Evolutionary conservation across 805 yeast genomes (phyloP).

Genomic region (Clavispora phyllophila): DNA sequence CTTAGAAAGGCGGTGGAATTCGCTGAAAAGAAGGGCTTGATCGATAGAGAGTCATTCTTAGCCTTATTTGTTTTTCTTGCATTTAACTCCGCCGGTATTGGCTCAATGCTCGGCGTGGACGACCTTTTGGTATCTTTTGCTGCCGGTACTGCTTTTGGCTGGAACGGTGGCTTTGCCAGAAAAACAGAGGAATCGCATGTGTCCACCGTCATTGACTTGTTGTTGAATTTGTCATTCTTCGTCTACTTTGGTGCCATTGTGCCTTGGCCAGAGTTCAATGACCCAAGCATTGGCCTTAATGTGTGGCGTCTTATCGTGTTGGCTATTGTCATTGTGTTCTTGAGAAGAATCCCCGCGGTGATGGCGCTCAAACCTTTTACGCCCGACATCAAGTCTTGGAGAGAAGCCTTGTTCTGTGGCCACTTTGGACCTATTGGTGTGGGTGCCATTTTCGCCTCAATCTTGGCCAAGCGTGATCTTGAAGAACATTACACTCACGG

Average conservation of each 20-base stretch:
- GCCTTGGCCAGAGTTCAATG: constrained; percentile 81
- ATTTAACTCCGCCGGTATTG: constrained; percentile 82
- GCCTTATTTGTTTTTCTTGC: constrained; percentile 81
- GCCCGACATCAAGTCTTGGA: constrained; percentile 87
- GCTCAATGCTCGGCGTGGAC: constrained; percentile 83
- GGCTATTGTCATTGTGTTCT: constrained; percentile 66
- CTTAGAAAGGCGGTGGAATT: constrained; percentile 68
- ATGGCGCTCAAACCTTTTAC: constrained; percentile 68
- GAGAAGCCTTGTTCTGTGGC: constrained; percentile 91
- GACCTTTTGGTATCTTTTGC: constrained; percentile 85
- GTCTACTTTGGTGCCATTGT: constrained; percentile 87
- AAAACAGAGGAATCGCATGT: constrained; percentile 83
- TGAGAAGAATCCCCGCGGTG: constrained; percentile 82
- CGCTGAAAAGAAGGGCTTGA: constrained; percentile 63
- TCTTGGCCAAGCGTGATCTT: constrained; percentile 68
- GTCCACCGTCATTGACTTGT: constrained; percentile 82
- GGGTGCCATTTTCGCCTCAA: constrained; percentile 83
- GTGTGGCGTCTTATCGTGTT: constrained; percentile 78
- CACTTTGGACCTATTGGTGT: constrained; percentile 97
- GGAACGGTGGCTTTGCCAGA: constrained; percentile 87
- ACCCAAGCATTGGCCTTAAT: constrained; percentile 52
- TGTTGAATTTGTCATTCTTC: constrained; percentile 79
- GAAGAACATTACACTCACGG: constrained; percentile 49
- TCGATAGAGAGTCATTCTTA: constrained; percentile 85
- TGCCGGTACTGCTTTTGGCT: constrained; percentile 89